Percentiles rank a stretch among this genome's conserved stretches.
Evolutionary conservation across 345 rosid species (phyloP).

Genomic region (Rubroshorea leprosula): DNA sequence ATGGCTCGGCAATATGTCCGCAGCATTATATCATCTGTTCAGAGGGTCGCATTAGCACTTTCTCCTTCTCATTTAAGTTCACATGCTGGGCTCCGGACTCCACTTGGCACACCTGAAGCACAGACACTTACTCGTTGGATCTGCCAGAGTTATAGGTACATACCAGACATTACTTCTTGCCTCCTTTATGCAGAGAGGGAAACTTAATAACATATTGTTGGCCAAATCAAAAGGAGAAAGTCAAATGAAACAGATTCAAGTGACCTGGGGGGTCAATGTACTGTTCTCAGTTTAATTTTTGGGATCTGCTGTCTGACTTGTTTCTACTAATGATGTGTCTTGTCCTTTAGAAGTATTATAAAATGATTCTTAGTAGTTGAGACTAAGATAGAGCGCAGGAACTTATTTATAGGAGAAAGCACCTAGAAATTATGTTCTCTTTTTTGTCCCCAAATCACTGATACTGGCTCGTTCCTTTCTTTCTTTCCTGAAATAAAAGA

Average conservation of each 20-base stretch:
- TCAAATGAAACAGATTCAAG: too few species aligned
- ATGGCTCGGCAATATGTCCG: slow-evolving; percentile 97
- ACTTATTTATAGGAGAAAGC: too few species aligned
- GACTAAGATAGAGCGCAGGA: too few species aligned
- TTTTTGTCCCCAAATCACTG: too few species aligned
- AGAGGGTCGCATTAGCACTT: slow-evolving; percentile 93
- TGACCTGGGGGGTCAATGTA: neutral
- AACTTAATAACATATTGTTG: neutral
- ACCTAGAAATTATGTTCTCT: too few species aligned
- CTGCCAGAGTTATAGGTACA: slow-evolving; percentile 90
- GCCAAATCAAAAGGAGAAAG: too few species aligned
- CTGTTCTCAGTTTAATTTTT: neutral
- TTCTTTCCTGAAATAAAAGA: too few species aligned
- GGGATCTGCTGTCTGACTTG: neutral
- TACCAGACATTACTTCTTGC: slow-evolving; percentile 1
- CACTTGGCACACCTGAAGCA: slow-evolving; percentile 95
- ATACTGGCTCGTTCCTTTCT: too few species aligned
- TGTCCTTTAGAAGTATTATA: too few species aligned
- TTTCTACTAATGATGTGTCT: too few species aligned
- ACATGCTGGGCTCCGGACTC: slow-evolving; percentile 74
- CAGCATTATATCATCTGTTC: slow-evolving; percentile 87
- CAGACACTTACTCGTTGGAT: slow-evolving; percentile 98
- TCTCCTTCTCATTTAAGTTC: slow-evolving; percentile 87
- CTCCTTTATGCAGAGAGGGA: neutral
- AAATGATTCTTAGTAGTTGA: too few species aligned